Base-by-base conservation (phyloP, 1,284 basidiomycete genomes). In the Ustilago tritici region DNA sequence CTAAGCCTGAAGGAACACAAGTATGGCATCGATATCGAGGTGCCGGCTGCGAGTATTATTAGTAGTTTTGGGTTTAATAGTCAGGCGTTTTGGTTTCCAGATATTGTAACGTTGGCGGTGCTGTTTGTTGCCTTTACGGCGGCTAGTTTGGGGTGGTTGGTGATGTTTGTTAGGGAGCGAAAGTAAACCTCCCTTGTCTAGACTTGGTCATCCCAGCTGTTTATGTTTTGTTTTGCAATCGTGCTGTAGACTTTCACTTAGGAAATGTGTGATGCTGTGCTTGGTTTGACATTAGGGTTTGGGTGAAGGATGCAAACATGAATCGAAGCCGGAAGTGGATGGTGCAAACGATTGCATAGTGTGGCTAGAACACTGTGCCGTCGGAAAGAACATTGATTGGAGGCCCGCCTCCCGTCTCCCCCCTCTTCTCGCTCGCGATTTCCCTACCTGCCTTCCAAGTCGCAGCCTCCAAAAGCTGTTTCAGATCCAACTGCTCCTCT, bases 361-460 rank as follows among this genome's bases (percentile, higher is more conserved):
- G 60, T 7, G 23, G 11, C 43, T 36, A 77, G 46, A 76, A 71
- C 1, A 76, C 73, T 2, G 74, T 76, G 32, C 76, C 69, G 32
- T 75, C 74, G 3, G 57, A 62, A 47, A 80, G 43, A 35, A 79
- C 78, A 52, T 77, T 61, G 56, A 96, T 93, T 0, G 95, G 95
- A 0, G 94, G 95, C 0, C 93, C 94, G 4, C 92, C 94, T 3
- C 92, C 91, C 0, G 90, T 92, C 53, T 89, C 87, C 0, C 92
- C 92, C 17, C 95, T 88, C 85, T 91, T 92, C 82, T 89, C 87
- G 85, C 91, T 92, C 0, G 95, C 95, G 54, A 98, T 93, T 87
- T 96, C 93, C 93, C 86, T 40, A 6, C 85, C 95, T 3, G 94
- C 95, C 84, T 95, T 96, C 96, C 95, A 98, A 0, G 95, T 98